Base-by-base conservation (phyloP, 2,329 filamentous ascomycete genomes). In the Onygena corvina region DNA sequence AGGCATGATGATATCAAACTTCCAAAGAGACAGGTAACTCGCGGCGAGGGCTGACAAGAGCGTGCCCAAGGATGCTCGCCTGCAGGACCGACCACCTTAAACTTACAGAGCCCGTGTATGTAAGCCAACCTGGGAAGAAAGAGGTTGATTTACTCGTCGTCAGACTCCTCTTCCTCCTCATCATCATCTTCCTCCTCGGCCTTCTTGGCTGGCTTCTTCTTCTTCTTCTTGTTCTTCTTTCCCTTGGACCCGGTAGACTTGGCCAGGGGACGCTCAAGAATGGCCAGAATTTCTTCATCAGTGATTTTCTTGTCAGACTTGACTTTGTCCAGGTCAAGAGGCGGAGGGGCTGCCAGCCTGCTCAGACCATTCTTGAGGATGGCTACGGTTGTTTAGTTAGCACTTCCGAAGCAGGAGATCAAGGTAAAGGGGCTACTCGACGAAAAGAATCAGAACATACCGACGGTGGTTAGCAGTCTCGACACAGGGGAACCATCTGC, bases 271-370 rank as follows among this genome's bases (percentile, higher is more conserved):
- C 86, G 85, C 71, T 92, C 88, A 47, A 98, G 77, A 56, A 96
- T 90, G 76, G 92, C 86, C 60, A 96, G 80, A 57, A 98, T 77
- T 72, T 96, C 90, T 73, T 94, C 87, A 57, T 96, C 90, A 57
- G 81, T 83, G 63, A 98, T 94, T 79, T 95, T 95, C 80, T 96
- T 96, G 69, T 96, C 89, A 29, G 86, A 83, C 78, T 94, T 84
- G 76, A 83, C 80, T 74, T 89, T 88, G 64, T 76, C 78, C 54
- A 92, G 67, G 64, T 96, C 87, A 55, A 84, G 76, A 18, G 81
- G 67, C 54, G 85, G 80, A 29, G 92, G 83, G 21, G 78, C 82
- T 60, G 86, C 82, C 51, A 98, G 74, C 71, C 86, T 86, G 63
- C 84, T 87, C 61, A 98, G 75, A 58, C 92, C 92, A 67, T 96